Evolutionary conservation across 345 rosid species (phyloP), one percentile per base, ranked within the genome.

Genomic region (Raphanus sativus): DNA sequence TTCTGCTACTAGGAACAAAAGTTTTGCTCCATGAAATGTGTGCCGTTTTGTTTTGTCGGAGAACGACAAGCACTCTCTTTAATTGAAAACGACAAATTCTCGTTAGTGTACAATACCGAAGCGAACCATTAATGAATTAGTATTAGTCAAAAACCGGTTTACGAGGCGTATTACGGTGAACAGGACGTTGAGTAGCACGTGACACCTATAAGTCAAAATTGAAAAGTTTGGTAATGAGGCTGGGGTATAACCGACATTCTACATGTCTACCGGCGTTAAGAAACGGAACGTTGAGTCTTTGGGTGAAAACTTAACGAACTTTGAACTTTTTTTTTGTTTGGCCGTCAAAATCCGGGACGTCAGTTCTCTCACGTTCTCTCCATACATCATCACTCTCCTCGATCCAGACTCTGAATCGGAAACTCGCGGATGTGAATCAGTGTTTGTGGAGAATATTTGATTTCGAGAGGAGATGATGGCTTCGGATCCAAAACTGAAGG

Each of bases 401-500:
- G 75, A 75, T 76, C 65, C 61, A 67, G 29, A 42, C 32, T 13
- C 45, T 28, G 21, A 21, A 21, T 21, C 21, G 21, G 21, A 21
- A 21, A 21, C 30, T 28, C 2, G 2, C 30, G 48, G 59, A 75
- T 58, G 72, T 40, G 56, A 69, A 69, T 62, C 59, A 21, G 13
- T 56, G 24, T 11, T 6, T 56, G 7, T 68, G 50, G 40, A 62
- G 69, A 66, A 40, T 32, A 33, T 80, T 62, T 36, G 54, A 76
- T 38, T 66, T 77, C 3, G 74, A 71, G 74, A 69, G 54, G 29
- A 36, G 36, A 60, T 61, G 76, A 90, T 87, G 93, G 87, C 89
- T 29, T 84, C 84, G 25, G 86, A 87, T 87, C 90, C 89, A 62
- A 82, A 87, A 17, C 84, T 93, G 30, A 83, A 62, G 75, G 85